A percentile compares a stretch with the other conserved stretches of the same genome.
Conservation (phyloP, 169 alveolate species). For the Plasmodium relictum region DNA sequence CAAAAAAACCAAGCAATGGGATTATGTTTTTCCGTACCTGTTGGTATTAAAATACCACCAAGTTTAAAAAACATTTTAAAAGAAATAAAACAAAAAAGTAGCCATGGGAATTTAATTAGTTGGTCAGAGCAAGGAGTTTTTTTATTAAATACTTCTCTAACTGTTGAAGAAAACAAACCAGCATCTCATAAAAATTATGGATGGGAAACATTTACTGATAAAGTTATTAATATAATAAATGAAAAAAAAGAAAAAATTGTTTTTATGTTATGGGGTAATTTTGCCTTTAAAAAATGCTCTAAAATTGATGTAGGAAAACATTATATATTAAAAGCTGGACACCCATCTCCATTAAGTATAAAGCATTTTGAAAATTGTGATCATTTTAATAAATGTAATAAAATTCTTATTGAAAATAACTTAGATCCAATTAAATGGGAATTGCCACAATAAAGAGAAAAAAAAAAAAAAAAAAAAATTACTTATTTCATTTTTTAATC, state of each 20-base stretch:
- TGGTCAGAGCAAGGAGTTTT: slow-evolving; percentile 99
- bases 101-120: slow-evolving; percentile 97
- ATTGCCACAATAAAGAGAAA: slow-evolving; percentile 75
- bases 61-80: slow-evolving; percentile 96
- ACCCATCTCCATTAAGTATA: slow-evolving; percentile 97
- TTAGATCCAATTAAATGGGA: slow-evolving; percentile 85
- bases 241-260: slow-evolving; percentile 88
- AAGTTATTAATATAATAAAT: slow-evolving; percentile 90
- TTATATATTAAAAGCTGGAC: slow-evolving; percentile 94
- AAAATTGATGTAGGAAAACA: slow-evolving; percentile 93
- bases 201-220: slow-evolving; percentile 94
- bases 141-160: slow-evolving; percentile 95
- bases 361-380: slow-evolving; percentile 84
- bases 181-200: slow-evolving; percentile 86
- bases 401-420: slow-evolving; percentile 79
- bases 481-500: not conserved
- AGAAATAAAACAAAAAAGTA: slow-evolving; percentile 89
- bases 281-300: slow-evolving; percentile 93
- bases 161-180: slow-evolving; percentile 89
- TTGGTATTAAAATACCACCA: slow-evolving; percentile 96
- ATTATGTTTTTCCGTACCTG: slow-evolving; percentile 97
- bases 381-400: slow-evolving; percentile 90
- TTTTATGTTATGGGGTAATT: slow-evolving; percentile 95
- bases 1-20: slow-evolving; percentile 98
- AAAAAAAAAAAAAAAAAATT: not conserved